Base-by-base conservation (phyloP, 2,329 filamentous ascomycete species). In the Colletotrichum agaves region DNA sequence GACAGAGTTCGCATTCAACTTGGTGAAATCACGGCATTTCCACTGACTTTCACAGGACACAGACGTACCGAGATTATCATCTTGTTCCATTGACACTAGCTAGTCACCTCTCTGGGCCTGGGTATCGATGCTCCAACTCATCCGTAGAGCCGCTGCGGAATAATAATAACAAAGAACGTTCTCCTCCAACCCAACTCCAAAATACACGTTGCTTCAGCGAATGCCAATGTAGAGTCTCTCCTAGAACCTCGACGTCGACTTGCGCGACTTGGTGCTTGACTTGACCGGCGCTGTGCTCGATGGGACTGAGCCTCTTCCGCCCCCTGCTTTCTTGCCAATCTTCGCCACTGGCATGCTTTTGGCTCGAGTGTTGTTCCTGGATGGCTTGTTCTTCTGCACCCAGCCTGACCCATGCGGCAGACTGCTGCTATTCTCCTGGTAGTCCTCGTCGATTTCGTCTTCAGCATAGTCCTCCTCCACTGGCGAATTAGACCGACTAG, bases 381-480 rank as follows among this genome's bases (percentile, higher is more conserved):
- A 12, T 4, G 41, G 33, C 37, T 58, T 66, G 19, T 31, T 57
- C 57, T 74, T 74, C 61, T 69, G 70, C n/a, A 70, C 70, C 72
- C 71, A 71, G 15, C 71, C 70, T 2, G 63, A 37, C 1, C 70
- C 70, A 10, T 23, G 56, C 6, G 70, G 67, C 52, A 72, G 49
- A 23, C 62, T 69, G 3, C 49, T 67, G 27, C 47, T 71, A 13
- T 39, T 61, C 19, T 71, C 72, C 33, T 74, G 69, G 41, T 80
- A 79, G 1, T 74, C 79, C 21, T 71, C 75, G 60, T 82, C 79
- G 37, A 79, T 72, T n/a, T 75, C 75, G 11, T 82, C 80, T 37
- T 81, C 79, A 2, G 78, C 78, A 52, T 81, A 79, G 57, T 78
- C 50, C 59, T 82, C 73, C 39, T 41, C 50, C 8, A 11, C 47